phyloP scores from a whole-genome alignment of 164 flowering plant genomes.

The Pachysandra terminalis region DNA sequence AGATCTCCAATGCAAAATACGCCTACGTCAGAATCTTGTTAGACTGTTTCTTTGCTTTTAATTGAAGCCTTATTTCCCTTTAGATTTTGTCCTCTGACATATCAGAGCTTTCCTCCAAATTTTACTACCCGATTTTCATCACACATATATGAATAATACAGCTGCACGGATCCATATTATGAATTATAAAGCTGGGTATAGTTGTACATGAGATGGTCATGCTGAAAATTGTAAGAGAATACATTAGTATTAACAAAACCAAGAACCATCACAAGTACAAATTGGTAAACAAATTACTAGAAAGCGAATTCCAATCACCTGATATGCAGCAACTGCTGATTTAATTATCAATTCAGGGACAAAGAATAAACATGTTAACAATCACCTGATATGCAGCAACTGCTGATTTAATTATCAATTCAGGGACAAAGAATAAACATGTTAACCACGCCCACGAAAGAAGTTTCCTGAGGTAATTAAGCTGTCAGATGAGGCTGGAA shows the following conservation, averaged over 20 bases:
- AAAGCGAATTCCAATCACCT: slow-evolving; percentile 38
- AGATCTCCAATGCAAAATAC: no score
- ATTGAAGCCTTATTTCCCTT: no score
- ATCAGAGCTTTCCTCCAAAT: background rate
- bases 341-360: slow-evolving; percentile 80
- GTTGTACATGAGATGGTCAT: background rate
- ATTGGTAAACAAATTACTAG: background rate
- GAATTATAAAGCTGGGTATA: background rate
- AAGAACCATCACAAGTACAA: no score
- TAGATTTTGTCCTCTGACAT: background rate
- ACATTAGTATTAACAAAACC: no score
- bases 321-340: slow-evolving; percentile 54
- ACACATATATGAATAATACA: no score
- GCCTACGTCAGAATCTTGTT: no score
- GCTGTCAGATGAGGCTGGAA: slow-evolving; percentile 7
- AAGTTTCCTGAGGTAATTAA: slow-evolving; percentile 67
- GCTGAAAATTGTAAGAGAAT: background rate
- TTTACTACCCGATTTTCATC: background rate
- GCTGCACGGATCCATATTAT: background rate
- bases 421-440: slow-evolving; percentile 86
- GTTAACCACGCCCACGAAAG: slow-evolving; percentile 99
- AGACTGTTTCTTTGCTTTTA: no score
- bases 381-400: slow-evolving; percentile 45
- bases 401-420: slow-evolving; percentile 74
- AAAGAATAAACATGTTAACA: slow-evolving; percentile 92